Base-by-base conservation (phyloP, 768 basidiomycete genomes). In the Hericium erinaceus region DNA sequence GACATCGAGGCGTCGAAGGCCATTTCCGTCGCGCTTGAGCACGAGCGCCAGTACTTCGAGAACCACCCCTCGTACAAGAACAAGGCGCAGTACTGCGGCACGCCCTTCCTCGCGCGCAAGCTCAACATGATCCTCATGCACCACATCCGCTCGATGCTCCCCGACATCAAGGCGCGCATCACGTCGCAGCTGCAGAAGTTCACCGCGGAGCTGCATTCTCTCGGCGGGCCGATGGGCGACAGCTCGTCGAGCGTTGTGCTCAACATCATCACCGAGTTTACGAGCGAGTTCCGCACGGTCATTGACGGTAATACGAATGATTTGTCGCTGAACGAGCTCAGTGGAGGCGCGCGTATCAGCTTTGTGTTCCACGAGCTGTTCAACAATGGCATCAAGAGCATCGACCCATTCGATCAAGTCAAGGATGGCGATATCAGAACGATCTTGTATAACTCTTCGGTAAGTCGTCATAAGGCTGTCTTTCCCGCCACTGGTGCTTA, bases 361-460 rank as follows among this genome's bases (percentile, higher is more conserved):
- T 99, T 98, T 68, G 97, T 99, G 55, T 99, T 95, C 79, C 97
- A 99, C 70, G 97, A 99, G 69, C 73, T 98, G 58, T 99, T 90
- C 81, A 97, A 95, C 74, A 95, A 89, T 67, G 97, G 97, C 59
- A 82, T 99, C 70, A 94, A 87, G 77, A 83, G 77, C 60, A 95
- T 98, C 67, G 97, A 99, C 77, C 97, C 97, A 0, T 99, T 98
- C 64, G 97, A 99, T 70, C 94, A 97, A 74, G 92, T 97, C 63
- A 97, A 98, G 73, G 97, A 99, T 69, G 92, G 95, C 46, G 97
- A 99, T 72, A 98, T 99, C 69, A 80, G 97, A 55, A 93, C 84
- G 1, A 87, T 98, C 64, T 71, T 98, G 57, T 99, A 99, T 77
- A 99, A 99, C 74, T 98, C 97, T 56, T 95, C 95, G 37, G 92